A percentile compares a stretch with the other conserved stretches of the same genome.
Evolutionary conservation across 106 monocot species (phyloP).

Genomic region (Dactylorhiza incarnata): DNA sequence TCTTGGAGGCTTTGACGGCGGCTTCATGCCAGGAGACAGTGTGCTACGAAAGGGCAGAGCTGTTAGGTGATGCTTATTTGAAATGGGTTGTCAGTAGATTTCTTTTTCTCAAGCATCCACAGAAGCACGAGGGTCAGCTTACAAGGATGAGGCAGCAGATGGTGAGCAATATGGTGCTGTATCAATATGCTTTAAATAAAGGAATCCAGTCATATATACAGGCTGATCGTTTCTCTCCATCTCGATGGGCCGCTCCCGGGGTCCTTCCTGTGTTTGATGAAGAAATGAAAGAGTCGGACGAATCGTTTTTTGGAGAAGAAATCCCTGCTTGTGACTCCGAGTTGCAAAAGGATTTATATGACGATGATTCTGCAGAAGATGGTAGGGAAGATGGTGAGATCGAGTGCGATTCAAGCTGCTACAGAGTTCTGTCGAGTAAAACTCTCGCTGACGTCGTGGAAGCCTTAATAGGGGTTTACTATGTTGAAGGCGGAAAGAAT

Average conservation of each 20-base stretch:
- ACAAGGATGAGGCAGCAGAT: constrained; percentile 98
- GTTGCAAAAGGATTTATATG: constrained; percentile 18
- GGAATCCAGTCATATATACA: constrained; percentile 94
- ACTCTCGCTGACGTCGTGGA: constrained; percentile 97
- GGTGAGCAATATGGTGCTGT: constrained; percentile 96
- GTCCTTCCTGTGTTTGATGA: constrained; percentile 97
- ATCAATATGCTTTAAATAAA: constrained; percentile 81
- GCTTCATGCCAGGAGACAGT: constrained; percentile 97
- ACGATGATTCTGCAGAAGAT: constrained; percentile 50
- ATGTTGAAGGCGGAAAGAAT: constrained; percentile 85
- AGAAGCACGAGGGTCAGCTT: constrained; percentile 97
- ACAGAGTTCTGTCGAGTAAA: constrained; percentile 94
- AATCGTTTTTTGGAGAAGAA: constrained; percentile 38
- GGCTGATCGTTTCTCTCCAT: constrained; percentile 88
- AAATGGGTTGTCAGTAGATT: constrained; percentile 99
- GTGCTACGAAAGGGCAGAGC: constrained; percentile 95
- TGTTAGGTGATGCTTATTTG: constrained; percentile 95
- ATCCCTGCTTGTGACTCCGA: constrained; percentile 11
- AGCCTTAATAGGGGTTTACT: constrained; percentile 93
- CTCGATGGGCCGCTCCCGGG: constrained; percentile 95
- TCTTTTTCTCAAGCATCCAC: constrained; percentile 92
- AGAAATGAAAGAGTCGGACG: constrained; percentile 56
- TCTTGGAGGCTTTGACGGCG: constrained; percentile 98
- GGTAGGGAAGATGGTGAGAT: constrained; percentile 81
- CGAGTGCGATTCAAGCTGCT: constrained; percentile 73